Base-by-base conservation (phyloP, 768 basidiomycete species). In the Pleurotus giganteus region DNA sequence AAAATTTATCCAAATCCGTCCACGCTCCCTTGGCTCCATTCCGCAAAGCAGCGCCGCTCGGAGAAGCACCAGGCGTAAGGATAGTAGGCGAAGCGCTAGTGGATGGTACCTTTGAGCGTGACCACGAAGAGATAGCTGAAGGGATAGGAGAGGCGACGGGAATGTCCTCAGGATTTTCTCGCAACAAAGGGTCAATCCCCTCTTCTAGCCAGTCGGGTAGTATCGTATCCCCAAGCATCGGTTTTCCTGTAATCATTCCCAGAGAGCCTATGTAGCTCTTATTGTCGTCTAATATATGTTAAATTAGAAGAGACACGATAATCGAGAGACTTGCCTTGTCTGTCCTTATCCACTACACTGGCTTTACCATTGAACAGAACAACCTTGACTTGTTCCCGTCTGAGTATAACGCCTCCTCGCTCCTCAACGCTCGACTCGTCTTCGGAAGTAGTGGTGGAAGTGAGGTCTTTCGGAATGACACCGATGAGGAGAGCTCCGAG, bases 181-280 rank as follows among this genome's bases (percentile, higher is more conserved):
- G 80, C 54, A 98, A 69, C 0, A 80, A 75, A 1, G 89, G 72
- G 60, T 94, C 91, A 3, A 91, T 91, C 0, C 93, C 94, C 53
- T 82, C 77, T 67, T 95, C 92, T 4, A 89, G 76, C 95, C 95
- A 97, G 61, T 92, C 91, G 0, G 92, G 91, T 0, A 96, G 54
- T 56, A 74, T 47, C 28, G 67, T 73, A 55, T 86, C 83, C 41
- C 75, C 71, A 4, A 70, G 73, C 66, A 84, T 74, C 9, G 74
- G 69, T 64, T 77, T 83, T 1, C 82, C 81, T 2, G 79, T 82
- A 34, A 91, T 74, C 15, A 84, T 70, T 8, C 79, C 81, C 57
- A 91, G 70, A 2, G 90, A 84, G 21, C 91, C 94, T 26, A 95
- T 69, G 21, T 74, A 71, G 50, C 73, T 67, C 50, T 71, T 68